phyloP scores from a whole-genome alignment of 2,329 filamentous ascomycete genomes.

The Fusarium metavorans region DNA sequence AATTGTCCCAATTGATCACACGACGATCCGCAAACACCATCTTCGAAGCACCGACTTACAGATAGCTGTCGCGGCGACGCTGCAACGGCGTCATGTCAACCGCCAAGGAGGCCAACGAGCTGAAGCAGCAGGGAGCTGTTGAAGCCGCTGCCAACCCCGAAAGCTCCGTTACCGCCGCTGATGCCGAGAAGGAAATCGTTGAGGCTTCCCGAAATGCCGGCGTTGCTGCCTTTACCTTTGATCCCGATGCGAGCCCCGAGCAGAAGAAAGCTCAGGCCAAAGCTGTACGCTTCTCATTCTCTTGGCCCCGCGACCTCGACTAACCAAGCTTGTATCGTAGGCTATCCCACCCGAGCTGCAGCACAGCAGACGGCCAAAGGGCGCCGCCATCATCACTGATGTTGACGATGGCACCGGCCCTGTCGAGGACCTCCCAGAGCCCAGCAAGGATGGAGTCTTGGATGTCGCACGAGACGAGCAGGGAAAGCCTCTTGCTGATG shows the following conservation, averaged over 20 bases:
- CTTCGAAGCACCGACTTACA: constrained; percentile 21
- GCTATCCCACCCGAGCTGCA: constrained; percentile 55
- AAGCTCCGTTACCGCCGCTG: constrained; percentile 74
- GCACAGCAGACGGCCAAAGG: constrained; percentile 61
- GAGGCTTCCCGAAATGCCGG: constrained; percentile 84
- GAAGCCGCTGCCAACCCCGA: constrained; percentile 81
- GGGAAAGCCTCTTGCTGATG: constrained; percentile 62
- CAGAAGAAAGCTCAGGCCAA: constrained; percentile 85
- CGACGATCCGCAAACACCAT: constrained; percentile 8
- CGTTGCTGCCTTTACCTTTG: constrained; percentile 83
- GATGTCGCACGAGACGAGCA: constrained; percentile 63
- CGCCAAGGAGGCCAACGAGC: constrained; percentile 64
- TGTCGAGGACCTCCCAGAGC: constrained; percentile 81
- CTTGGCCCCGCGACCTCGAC: constrained; percentile 6
- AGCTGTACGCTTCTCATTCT: constrained; percentile 67
- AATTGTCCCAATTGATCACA: constrained; percentile 40
- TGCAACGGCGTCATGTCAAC: constrained; percentile 48
- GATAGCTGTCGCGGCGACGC: constrained; percentile 28
- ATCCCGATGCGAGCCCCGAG: constrained; percentile 85
- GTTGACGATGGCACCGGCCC: constrained; percentile 77
- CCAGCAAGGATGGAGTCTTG: constrained; percentile 77
- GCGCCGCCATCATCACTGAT: constrained; percentile 81
- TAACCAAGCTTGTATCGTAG: constrained; percentile 38
- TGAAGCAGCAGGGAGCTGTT: constrained; percentile 84
- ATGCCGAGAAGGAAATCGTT: constrained; percentile 79